phyloP scores from a whole-genome alignment of 805 yeast genomes.

The Lachancea dasiensis region DNA sequence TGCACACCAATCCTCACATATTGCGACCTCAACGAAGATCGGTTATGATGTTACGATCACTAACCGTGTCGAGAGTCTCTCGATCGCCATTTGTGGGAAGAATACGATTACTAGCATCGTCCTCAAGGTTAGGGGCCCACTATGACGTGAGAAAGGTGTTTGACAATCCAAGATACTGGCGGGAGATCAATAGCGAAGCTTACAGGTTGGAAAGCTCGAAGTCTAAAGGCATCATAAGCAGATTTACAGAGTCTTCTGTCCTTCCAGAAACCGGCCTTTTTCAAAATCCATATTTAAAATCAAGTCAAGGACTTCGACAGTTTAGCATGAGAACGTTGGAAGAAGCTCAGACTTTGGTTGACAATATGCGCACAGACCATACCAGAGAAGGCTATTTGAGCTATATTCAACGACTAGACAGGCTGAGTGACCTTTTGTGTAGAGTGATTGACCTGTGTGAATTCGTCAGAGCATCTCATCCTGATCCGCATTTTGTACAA shows the following conservation, averaged over 20 bases:
- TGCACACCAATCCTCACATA: too few relatives aligned
- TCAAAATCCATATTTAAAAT: conserved; percentile 58
- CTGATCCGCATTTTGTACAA: conserved; percentile 57
- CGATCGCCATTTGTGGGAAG: neutral
- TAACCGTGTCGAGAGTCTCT: neutral
- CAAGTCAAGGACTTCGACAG: conserved; percentile 63
- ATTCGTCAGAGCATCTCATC: conserved; percentile 84
- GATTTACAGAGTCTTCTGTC: neutral
- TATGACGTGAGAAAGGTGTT: conserved; percentile 37
- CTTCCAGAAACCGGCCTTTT: conserved; percentile 56
- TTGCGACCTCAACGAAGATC: too few relatives aligned
- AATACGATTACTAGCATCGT: neutral
- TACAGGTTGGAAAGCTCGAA: conserved; percentile 10
- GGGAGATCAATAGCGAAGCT: conserved; percentile 38
- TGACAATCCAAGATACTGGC: conserved; percentile 57
- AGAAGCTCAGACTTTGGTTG: conserved; percentile 58
- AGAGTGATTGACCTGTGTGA: conserved; percentile 92
- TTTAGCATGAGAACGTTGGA: conserved; percentile 62
- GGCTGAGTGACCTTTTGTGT: conserved; percentile 81
- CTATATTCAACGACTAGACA: conserved; percentile 66
- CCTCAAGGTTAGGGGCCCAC: neutral
- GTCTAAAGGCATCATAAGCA: conserved; percentile 7
- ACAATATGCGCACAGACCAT: conserved; percentile 45
- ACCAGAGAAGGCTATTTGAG: conserved; percentile 38
- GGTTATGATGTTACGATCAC: conserved; percentile 3